Base-by-base conservation (phyloP, 2,329 filamentous ascomycete species). In the Arthrobotrys megalospora region DNA sequence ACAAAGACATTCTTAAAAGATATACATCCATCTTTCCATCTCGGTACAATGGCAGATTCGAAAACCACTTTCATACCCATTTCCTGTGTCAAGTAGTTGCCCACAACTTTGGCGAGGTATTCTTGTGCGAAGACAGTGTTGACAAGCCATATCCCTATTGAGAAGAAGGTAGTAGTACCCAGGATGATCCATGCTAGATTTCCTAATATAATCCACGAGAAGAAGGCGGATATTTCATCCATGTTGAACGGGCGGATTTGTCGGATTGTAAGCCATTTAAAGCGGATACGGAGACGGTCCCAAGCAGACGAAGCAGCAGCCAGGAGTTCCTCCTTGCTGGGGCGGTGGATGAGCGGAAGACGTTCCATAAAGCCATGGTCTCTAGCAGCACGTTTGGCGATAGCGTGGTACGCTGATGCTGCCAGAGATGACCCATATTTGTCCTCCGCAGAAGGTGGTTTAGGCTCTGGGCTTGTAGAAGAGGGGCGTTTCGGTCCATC, bases 121-220 rank as follows among this genome's bases (percentile, higher is more conserved):
- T 99, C 96, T 87, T 99, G 96, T 1, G 96, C 96, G 85, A 98
- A 92, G 36, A 98, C 94, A 0, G 95, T 98, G 84, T 99, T 99
- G 82, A 98, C 93, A 7, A 93, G 90, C 80, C 97, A 89, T 68
- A 99, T 97, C 16, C 95, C 86, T 69, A 98, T 86, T 4, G 95
- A 97, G 84, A 98, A 94, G 85, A 99, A 99, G 0, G 96, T 98
- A 0, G 96, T 99, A 0, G 96, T 99, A 67, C 96, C 96, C 34
- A 98, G 88, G n/a, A 98, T 88, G 81, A 99, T 90, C 96, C 96
- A 99, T 10, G 97, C 89, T 7, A 99, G 87, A 84, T 99, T 96
- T 0, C 95, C 96, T 67, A 97, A 88, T 79, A 98, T 88, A 80
- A 99, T 92, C 95, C 95, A 98, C 1, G 96, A 98, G 66, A 93